A percentile compares a stretch with the other conserved stretches of the same genome.
Evolutionary conservation across 2,329 filamentous ascomycete species (phyloP).

Genomic region (Cordyceps javanica): DNA sequence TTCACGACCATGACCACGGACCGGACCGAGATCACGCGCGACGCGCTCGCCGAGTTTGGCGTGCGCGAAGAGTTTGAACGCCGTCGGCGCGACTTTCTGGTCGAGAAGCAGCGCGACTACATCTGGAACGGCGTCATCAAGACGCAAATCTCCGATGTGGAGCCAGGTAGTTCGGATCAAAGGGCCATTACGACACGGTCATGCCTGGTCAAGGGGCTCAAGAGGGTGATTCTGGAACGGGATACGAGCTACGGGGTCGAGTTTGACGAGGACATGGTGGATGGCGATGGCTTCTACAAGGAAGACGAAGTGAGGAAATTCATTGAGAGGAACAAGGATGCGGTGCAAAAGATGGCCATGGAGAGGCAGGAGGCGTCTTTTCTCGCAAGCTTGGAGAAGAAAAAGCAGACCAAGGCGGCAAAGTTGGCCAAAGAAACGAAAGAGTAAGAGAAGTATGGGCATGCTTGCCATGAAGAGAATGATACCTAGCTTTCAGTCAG

Average conservation of each 20-base stretch:
- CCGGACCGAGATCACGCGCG: slow-evolving; percentile 42
- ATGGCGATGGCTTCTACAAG: slow-evolving; percentile 37
- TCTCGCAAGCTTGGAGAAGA: slow-evolving; percentile 6
- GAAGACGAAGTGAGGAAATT: slow-evolving; percentile 36
- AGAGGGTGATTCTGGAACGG: slow-evolving; percentile 42
- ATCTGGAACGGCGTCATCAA: slow-evolving; percentile 44
- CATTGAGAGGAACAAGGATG: slow-evolving; percentile 31
- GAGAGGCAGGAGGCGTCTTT: slow-evolving; percentile 18
- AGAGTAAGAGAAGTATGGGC: no score
- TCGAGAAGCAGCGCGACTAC: slow-evolving; percentile 32
- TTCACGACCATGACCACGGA: slow-evolving; percentile 24
- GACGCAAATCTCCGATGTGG: slow-evolving; percentile 22
- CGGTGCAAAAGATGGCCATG: slow-evolving; percentile 31
- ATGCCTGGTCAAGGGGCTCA: slow-evolving; percentile 36
- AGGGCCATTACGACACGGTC: slow-evolving; percentile 26
- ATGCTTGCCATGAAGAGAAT: no score
- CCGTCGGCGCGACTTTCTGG: slow-evolving; percentile 35
- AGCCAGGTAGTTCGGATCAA: slow-evolving; percentile 19
- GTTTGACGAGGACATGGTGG: slow-evolving; percentile 22
- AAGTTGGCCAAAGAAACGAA: neutral
- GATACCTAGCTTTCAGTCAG: no score
- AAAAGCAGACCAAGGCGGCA: neutral
- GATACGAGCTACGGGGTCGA: slow-evolving; percentile 33
- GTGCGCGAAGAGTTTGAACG: slow-evolving; percentile 37
- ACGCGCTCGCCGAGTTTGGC: slow-evolving; percentile 48